Conservation (phyloP, 441 rosid species). For the Kokia cookei region DNA sequence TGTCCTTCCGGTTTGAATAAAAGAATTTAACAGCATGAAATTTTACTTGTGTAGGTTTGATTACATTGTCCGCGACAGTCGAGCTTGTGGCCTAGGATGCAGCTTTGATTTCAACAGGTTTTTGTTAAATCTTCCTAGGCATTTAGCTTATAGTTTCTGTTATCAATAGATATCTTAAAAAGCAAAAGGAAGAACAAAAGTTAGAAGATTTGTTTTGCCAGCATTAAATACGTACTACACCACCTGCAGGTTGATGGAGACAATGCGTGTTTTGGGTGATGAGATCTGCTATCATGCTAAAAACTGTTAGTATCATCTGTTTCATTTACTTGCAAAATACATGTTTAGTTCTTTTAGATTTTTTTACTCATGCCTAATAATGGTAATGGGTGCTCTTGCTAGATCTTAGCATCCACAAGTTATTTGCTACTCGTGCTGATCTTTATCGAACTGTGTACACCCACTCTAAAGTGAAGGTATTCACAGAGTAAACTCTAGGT, state of each 20-base stretch:
- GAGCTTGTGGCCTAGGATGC: conserved; percentile 92
- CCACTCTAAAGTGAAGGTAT: conserved; percentile 93
- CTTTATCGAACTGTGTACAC: conserved; percentile 85
- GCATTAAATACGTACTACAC: conserved; percentile 11
- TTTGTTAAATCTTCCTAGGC: conserved; percentile 12
- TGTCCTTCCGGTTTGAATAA: background rate
- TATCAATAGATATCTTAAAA: conserved; percentile 1
- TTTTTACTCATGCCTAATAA: background rate
- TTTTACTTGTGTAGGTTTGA: conserved; percentile 57
- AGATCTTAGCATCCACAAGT: conserved; percentile 80
- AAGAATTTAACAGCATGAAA: background rate
- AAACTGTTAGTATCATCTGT: conserved; percentile 60
- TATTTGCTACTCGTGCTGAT: conserved; percentile 90
- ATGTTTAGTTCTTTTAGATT: background rate
- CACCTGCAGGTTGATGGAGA: conserved; percentile 72
- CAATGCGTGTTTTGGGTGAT: conserved; percentile 77
- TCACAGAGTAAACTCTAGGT: background rate
- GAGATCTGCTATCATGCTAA: conserved; percentile 94
- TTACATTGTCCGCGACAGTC: conserved; percentile 83
- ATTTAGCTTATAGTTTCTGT: background rate
- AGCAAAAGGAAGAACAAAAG: background rate
- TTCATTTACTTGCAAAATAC: conserved; percentile 5
- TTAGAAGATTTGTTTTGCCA: background rate
- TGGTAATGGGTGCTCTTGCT: conserved; percentile 21
- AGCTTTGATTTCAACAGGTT: conserved; percentile 81